Base-by-base conservation (phyloP, 2,329 filamentous ascomycete genomes). In the Sporothrix brasiliensis region DNA sequence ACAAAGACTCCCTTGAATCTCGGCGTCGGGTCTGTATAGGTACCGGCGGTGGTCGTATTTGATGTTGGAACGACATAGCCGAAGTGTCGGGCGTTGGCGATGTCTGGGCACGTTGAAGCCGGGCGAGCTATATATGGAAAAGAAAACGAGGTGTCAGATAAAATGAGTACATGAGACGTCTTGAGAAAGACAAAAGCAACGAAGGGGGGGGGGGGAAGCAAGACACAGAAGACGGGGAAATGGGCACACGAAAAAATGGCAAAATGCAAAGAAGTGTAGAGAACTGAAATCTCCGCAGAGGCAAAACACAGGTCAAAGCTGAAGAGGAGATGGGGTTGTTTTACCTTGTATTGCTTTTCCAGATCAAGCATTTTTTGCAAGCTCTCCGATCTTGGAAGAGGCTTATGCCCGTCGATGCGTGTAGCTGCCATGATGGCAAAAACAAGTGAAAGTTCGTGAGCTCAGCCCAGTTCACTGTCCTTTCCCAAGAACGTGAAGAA, bases 351-450 rank as follows among this genome's bases (percentile, higher is more conserved):
- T 76, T 81, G 82, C 76, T 84, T 86, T 76, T 89, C 87, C 67
- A 88, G 78, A 74, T 88, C 85, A 65, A 88, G 80, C 86, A 89
- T 88, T 71, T 81, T 82, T 77, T 87, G 82, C 73, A 88, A 83
- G 77, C 83, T 87, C 76, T 83, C 82, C 73, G 81, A 80, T 74
- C 80, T 79, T 30, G 53, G 58, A 1, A 67, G 72, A 24, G 69
- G 72, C 60, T 63, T 65, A 34, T 56, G 70, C 16, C 50, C 52
- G 3, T 69, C 68, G 24, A 54, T 24, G 2, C 66, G 61, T 24
- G 58, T 56, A 24, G 71, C 61, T 39, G 71, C 69, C 73, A 74
- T 74, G 67, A 41, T 66, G 65, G 58, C 50, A 50, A 47, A n/a
- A 34, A 67, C 10, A n/a, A 58, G 68, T 34, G 52, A 53, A 24